phyloP scores from a whole-genome alignment of 345 rosid genomes.

The Linum tenue region DNA sequence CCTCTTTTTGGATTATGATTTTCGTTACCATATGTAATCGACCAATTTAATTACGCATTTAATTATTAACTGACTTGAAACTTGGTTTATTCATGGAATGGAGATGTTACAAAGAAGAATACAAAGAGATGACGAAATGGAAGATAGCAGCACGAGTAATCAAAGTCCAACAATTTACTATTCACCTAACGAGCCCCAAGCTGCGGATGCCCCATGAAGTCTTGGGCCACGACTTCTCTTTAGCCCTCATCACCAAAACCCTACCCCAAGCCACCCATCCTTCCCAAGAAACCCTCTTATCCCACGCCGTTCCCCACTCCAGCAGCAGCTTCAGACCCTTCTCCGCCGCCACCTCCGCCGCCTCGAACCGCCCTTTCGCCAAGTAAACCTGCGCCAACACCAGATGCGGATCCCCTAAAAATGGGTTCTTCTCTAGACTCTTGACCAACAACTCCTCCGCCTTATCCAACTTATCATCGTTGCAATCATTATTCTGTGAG shows the following conservation, averaged over 20 bases:
- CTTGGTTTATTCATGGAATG: too few relatives aligned
- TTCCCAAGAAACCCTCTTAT: slow-evolving; percentile 86
- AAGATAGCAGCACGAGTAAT: too few relatives aligned
- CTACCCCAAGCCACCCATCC: slow-evolving; percentile 97
- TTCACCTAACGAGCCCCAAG: slow-evolving; percentile 60
- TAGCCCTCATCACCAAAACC: slow-evolving; percentile 63
- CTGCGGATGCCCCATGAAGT: slow-evolving; percentile 69
- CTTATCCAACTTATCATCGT: slow-evolving; percentile 33
- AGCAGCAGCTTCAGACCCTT: slow-evolving; percentile 53
- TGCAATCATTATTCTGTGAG: slow-evolving; percentile 9
- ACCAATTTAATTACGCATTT: too few relatives aligned
- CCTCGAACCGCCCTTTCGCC: slow-evolving; percentile 49
- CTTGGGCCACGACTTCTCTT: slow-evolving; percentile 70
- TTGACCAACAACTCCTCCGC: slow-evolving; percentile 40
- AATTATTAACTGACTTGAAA: too few relatives aligned
- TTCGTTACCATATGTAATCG: too few relatives aligned
- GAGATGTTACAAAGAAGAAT: too few relatives aligned
- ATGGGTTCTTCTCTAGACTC: slow-evolving; percentile 61
- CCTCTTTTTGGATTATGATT: too few relatives aligned
- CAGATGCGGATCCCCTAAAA: slow-evolving; percentile 75
- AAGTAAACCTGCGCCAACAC: slow-evolving; percentile 58
- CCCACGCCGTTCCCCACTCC: slow-evolving; percentile 96
- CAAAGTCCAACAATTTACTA: too few relatives aligned
- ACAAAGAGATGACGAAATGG: too few relatives aligned
- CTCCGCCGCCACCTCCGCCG: slow-evolving; percentile 53